Evolutionary conservation across 2,329 filamentous ascomycete genomes (phyloP).

Genomic region (Thermothelomyces thermophilus): DNA sequence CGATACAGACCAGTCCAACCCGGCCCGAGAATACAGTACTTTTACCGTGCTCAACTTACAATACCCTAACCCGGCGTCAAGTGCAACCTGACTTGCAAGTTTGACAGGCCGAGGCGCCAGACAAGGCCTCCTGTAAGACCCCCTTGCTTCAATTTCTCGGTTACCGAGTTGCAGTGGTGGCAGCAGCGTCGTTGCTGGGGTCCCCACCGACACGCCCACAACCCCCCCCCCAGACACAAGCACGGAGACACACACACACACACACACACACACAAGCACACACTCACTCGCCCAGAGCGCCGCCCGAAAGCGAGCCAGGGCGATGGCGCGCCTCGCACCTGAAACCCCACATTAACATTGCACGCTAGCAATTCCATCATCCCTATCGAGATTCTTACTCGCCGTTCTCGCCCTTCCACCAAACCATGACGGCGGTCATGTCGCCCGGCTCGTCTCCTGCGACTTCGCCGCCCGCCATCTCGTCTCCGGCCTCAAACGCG

Average conservation of each 20-base stretch:
- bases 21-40: too few relatives aligned
- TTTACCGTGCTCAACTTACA: too few relatives aligned
- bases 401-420: constrained; percentile 25
- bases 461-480: constrained; percentile 45
- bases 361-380: constrained; percentile 3
- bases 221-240: neutral
- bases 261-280: neutral
- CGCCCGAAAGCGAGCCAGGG: constrained; percentile 6
- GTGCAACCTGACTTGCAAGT: neutral
- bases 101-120: neutral
- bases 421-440: constrained; percentile 48
- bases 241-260: too few relatives aligned
- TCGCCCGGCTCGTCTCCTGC: constrained; percentile 50
- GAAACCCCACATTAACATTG: constrained; percentile 7
- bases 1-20: too few relatives aligned
- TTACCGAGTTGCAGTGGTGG: constrained; percentile 8
- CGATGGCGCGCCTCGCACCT: constrained; percentile 14
- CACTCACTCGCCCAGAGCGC: neutral
- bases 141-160: constrained; percentile 11
- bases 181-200: constrained; percentile 9
- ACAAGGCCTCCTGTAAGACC: neutral
- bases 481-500: constrained; percentile 40
- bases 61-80: too few relatives aligned
- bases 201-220: constrained; percentile 9
- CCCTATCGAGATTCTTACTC: constrained; percentile 22